Percentiles rank a stretch among this genome's conserved stretches.
phyloP scores from a whole-genome alignment of 345 rosid species.

The Brassica napus region DNA sequence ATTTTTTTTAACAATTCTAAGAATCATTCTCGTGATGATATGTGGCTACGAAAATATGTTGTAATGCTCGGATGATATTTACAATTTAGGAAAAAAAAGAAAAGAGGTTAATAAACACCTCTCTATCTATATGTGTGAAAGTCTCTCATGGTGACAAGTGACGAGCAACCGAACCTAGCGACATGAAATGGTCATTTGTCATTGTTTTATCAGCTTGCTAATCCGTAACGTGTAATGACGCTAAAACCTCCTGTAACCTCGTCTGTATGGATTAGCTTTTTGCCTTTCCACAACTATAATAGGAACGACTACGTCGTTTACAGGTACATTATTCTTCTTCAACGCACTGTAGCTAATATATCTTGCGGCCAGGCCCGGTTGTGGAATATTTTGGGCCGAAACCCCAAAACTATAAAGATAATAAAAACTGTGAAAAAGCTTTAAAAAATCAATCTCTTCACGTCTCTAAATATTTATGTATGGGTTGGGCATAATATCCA shows the following conservation, averaged over 20 bases:
- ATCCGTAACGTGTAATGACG: conserved; percentile 35
- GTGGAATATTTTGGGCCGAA: too few relatives aligned
- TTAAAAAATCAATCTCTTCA: too few relatives aligned
- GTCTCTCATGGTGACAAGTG: neutral
- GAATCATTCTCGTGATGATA: too few relatives aligned
- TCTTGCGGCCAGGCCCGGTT: conserved; percentile 4
- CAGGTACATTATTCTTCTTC: conserved; percentile 39
- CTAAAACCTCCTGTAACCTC: conserved; percentile 55
- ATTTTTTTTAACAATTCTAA: too few relatives aligned
- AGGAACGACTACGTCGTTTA: conserved; percentile 44
- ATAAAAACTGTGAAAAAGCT: too few relatives aligned
- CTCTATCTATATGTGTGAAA: neutral
- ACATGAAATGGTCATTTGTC: neutral
- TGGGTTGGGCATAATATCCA: too few relatives aligned
- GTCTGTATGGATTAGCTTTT: neutral
- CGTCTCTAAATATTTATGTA: too few relatives aligned
- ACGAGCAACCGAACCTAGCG: neutral
- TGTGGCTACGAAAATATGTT: too few relatives aligned
- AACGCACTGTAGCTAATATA: conserved; percentile 49
- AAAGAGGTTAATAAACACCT: neutral
- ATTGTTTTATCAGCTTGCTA: conserved; percentile 7
- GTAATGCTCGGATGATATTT: too few relatives aligned
- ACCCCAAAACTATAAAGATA: too few relatives aligned
- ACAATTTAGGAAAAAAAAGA: neutral
- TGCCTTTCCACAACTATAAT: conserved; percentile 42